Evolutionary conservation across 2,329 filamentous ascomycete species (phyloP).

Genomic region (Lasiodiplodia citricola): DNA sequence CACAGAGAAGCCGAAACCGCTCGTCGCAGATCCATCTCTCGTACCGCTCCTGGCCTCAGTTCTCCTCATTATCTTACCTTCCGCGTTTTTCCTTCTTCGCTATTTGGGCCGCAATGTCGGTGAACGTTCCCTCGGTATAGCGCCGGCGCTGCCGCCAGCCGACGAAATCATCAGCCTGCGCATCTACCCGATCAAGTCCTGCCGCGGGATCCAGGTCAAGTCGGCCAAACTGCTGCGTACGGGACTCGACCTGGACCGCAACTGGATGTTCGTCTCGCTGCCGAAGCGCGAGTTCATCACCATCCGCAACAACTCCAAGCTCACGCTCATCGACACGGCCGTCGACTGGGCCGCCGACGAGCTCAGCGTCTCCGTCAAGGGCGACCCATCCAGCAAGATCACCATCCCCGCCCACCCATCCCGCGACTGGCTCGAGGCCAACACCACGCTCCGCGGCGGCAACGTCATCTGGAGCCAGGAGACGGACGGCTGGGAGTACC

Average conservation of each 20-base stretch:
- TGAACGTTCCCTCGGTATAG: neutral
- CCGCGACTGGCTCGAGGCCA: slow-evolving; percentile 57
- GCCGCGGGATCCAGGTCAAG: slow-evolving; percentile 63
- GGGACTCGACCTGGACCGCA: slow-evolving; percentile 66
- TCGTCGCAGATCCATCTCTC: neutral
- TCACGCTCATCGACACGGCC: slow-evolving; percentile 66
- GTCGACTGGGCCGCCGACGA: slow-evolving; percentile 47
- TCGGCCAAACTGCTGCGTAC: slow-evolving; percentile 59
- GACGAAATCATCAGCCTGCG: slow-evolving; percentile 56
- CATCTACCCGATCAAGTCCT: slow-evolving; percentile 71
- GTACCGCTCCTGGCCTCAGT: neutral
- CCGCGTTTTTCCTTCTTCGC: slow-evolving; percentile 15
- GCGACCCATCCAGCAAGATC: slow-evolving; percentile 51
- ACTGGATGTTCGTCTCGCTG: slow-evolving; percentile 69
- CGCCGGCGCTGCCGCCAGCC: slow-evolving; percentile 39
- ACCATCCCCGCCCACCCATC: slow-evolving; percentile 62
- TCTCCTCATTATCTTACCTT: slow-evolving; percentile 1
- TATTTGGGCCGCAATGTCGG: slow-evolving; percentile 10
- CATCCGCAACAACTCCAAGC: slow-evolving; percentile 64
- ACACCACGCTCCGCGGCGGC: slow-evolving; percentile 58
- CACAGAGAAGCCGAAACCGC: neutral
- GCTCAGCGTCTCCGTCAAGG: slow-evolving; percentile 56
- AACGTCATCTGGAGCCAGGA: slow-evolving; percentile 62
- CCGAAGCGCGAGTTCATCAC: slow-evolving; percentile 63
- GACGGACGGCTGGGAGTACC: slow-evolving; percentile 64